phyloP scores from a whole-genome alignment of 2,329 filamentous ascomycete species.

The Malbranchea zuffiana region DNA sequence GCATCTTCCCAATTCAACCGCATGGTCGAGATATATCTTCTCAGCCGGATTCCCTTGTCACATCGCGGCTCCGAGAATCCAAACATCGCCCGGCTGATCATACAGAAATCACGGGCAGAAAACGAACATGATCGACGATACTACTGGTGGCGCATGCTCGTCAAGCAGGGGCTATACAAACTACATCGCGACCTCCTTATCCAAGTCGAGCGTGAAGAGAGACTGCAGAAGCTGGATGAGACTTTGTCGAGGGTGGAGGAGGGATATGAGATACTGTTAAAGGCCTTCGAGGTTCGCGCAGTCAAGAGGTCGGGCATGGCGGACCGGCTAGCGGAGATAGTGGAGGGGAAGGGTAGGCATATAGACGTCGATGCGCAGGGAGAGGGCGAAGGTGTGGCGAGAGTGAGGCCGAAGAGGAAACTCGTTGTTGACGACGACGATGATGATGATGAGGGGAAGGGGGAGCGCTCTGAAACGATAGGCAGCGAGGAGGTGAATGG shows the following conservation, averaged over 20 bases:
- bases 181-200: conserved; percentile 49
- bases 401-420: conserved; percentile 24
- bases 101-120: conserved; percentile 35
- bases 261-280: conserved; percentile 48
- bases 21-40: conserved; percentile 52
- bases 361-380: conserved; percentile 19
- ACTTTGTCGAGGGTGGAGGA: conserved; percentile 47
- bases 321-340: conserved; percentile 15
- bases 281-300: conserved; percentile 28
- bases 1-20: conserved; percentile 51
- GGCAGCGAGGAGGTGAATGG: background rate
- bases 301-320: conserved; percentile 19
- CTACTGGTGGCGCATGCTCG: conserved; percentile 55
- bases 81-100: conserved; percentile 42
- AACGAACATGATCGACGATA: conserved; percentile 49
- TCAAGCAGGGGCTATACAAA: conserved; percentile 52
- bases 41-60: conserved; percentile 43
- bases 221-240: conserved; percentile 49
- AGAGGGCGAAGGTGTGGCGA: conserved; percentile 15
- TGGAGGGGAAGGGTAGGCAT: conserved; percentile 19
- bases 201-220: conserved; percentile 48
- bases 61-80: conserved; percentile 39
- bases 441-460: conserved; percentile 11
- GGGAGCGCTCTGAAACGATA: background rate
- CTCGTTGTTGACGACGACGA: conserved; percentile 16